Base-by-base conservation (phyloP, 208 protist genomes). In the Leishmania amazonensis region DNA sequence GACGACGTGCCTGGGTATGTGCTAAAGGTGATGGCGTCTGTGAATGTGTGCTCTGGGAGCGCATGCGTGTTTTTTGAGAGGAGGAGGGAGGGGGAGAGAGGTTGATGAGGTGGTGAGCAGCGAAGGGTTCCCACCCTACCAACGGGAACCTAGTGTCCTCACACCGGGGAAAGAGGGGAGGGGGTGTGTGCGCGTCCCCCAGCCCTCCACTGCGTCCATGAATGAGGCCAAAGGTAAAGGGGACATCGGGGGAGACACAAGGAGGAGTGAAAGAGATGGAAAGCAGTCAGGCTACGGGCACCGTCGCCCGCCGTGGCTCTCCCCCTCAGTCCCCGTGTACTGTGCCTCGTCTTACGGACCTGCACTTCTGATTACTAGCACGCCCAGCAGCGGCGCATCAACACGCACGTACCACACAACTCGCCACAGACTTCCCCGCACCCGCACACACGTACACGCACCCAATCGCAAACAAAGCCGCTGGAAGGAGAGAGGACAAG, bases 401-500 rank as follows among this genome's bases (percentile, higher is more conserved):
- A 15, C 47, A 45, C 1, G 31, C 70, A 53, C 70, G 51, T 11
- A 38, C 28, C 62, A 40, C 62, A 62, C 42, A 65, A n/a, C 21
- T 24, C 54, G 7, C 35, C n/a, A 78, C 54, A 15, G 38, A 24
- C 54, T 35, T 28, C 74, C n/a, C 54, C 40, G 51, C 51, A 54
- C 51, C 17, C 51, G 31, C 28, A 64, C 58, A 64, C 58, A 15
- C 9, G 58, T 21, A 72, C 40, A 72, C 7, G 28, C 38, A 21
- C 5, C 1, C 42, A 47, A 2, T 19, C 19, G 19, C 40, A 49
- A 45, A 31, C 67, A 42, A 21, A 73, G 17, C 13, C 24, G 77
- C 5, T 38, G 38, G 45, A 78, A 82, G 47, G 28, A 24, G 54
- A 70, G 40, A 67, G 57, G 42, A 62, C 67, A 76, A 85, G 58